Evolutionary conservation across 2,329 filamentous ascomycete species (phyloP).

Genomic region (Neoarthrinium moseri): DNA sequence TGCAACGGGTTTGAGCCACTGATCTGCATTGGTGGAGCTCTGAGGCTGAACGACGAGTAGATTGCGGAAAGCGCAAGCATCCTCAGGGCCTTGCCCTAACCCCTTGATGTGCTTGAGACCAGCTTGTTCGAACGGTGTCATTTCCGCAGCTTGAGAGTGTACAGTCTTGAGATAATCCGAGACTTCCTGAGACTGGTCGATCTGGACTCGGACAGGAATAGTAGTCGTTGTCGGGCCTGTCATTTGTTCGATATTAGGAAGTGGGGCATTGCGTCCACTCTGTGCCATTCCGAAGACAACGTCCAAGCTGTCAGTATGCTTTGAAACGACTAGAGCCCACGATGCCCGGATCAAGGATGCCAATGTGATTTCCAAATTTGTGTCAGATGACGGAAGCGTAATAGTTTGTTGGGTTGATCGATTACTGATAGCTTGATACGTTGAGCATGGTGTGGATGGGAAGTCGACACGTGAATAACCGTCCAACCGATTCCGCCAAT

Average conservation of each 20-base stretch:
- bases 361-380: constrained; percentile 28
- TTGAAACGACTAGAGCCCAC: constrained; percentile 35
- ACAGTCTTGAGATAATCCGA: constrained; percentile 11
- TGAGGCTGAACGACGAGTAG: constrained; percentile 34
- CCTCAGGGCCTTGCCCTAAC: not conserved
- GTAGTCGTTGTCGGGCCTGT: constrained; percentile 36
- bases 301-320: constrained; percentile 33
- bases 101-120: constrained; percentile 9
- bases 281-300: constrained; percentile 40
- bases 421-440: not conserved
- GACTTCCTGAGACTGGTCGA: constrained; percentile 27
- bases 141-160: constrained; percentile 28
- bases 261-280: constrained; percentile 30
- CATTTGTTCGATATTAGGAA: constrained; percentile 17
- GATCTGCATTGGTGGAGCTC: not conserved
- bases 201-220: constrained; percentile 35
- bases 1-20: not conserved
- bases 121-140: constrained; percentile 49
- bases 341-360: constrained; percentile 37
- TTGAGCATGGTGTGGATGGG: not conserved
- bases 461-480: not conserved
- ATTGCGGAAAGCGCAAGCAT: constrained; percentile 23
- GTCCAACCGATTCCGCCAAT: not conserved
- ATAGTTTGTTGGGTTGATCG: not conserved
- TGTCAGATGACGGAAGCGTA: not conserved